Percentiles rank a stretch among this genome's conserved stretches.
Conservation (phyloP, 257 asterid genomes). For the Orobanche coerulescens region DNA sequence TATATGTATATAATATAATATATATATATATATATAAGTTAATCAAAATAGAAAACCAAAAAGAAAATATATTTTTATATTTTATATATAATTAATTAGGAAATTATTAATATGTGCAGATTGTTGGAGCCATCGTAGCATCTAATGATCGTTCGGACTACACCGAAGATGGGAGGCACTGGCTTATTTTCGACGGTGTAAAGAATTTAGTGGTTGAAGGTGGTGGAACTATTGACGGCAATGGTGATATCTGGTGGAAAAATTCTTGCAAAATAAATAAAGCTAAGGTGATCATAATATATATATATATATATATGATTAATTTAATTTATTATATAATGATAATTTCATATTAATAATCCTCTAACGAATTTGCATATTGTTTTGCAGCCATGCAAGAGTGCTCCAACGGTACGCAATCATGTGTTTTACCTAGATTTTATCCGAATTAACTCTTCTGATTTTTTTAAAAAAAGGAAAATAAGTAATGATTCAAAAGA, state of each 20-base stretch:
- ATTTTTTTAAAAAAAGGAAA: no score
- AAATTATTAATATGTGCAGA: conserved; percentile 26
- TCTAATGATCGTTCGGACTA: conserved; percentile 43
- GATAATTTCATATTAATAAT: background rate
- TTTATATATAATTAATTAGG: background rate
- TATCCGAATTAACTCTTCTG: no score
- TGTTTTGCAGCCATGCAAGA: conserved; percentile 58
- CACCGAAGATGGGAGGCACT: conserved; percentile 36
- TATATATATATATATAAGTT: background rate
- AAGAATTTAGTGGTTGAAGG: conserved; percentile 47
- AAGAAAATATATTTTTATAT: background rate
- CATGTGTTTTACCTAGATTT: no score
- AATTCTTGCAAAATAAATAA: conserved; percentile 68
- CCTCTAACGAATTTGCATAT: background rate
- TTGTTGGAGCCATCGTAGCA: conserved; percentile 51
- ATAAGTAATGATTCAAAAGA: no score
- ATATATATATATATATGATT: no score
- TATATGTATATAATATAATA: background rate
- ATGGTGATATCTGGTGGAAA: conserved; percentile 81
- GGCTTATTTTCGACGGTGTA: conserved; percentile 47
- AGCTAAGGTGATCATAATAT: conserved; percentile 23
- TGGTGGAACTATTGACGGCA: conserved; percentile 64
- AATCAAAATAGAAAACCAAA: background rate
- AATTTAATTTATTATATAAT: no score
- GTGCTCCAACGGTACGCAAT: conserved; percentile 84